Conservation (phyloP, 2,329 filamentous ascomycete species). For the Fusarium sp. region DNA sequence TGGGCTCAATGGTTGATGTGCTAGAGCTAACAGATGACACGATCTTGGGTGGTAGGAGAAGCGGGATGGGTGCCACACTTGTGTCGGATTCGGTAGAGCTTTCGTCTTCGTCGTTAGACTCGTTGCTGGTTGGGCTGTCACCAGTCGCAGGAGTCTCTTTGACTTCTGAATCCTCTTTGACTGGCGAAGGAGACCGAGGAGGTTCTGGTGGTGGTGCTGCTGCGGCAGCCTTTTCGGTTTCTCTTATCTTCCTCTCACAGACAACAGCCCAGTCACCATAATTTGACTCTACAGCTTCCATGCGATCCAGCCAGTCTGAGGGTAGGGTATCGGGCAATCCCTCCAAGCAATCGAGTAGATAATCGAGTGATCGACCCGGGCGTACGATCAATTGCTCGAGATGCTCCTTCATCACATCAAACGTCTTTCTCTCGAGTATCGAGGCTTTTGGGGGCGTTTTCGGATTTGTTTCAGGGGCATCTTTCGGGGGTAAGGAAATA, state of each 20-base stretch:
- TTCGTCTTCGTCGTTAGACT: conserved; percentile 36
- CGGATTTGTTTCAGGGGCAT: conserved; percentile 37
- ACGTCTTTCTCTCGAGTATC: conserved; percentile 60
- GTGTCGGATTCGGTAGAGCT: conserved; percentile 31
- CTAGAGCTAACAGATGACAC: conserved; percentile 6
- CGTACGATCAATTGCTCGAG: conserved; percentile 77
- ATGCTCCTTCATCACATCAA: conserved; percentile 70
- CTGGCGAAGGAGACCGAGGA: conserved; percentile 43
- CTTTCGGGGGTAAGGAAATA: conserved; percentile 56
- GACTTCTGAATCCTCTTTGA: conserved; percentile 28
- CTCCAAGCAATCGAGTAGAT: conserved; percentile 88
- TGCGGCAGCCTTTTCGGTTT: conserved; percentile 67
- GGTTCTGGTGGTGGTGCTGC: conserved; percentile 23
- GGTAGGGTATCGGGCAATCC: conserved; percentile 87
- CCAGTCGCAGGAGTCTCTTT: conserved; percentile 15
- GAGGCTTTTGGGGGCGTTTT: conserved; percentile 37
- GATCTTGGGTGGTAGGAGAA: conserved; percentile 40
- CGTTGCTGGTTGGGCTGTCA: conserved; percentile 27
- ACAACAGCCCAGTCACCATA: conserved; percentile 86
- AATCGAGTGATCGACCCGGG: conserved; percentile 81
- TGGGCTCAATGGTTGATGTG: conserved; percentile 14
- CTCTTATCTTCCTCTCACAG: conserved; percentile 79
- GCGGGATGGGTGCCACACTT: conserved; percentile 39
- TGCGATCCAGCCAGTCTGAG: conserved; percentile 85
- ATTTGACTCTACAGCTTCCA: conserved; percentile 82